Percentiles rank a stretch among this genome's conserved stretches.
phyloP scores from a whole-genome alignment of 1,139 yeast species.

The Lodderomyces margitis region DNA sequence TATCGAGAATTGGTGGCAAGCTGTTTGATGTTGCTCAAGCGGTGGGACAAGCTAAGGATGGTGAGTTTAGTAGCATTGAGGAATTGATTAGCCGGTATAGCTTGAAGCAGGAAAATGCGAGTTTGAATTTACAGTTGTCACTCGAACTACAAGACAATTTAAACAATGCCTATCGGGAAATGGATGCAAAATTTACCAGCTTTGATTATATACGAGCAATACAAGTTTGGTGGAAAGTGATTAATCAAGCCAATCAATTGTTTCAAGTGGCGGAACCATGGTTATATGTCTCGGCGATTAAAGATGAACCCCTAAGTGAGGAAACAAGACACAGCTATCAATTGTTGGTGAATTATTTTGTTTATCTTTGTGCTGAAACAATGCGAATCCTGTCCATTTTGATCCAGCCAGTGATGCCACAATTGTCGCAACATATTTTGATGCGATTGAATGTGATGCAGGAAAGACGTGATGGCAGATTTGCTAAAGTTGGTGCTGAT shows the following conservation, averaged over 20 bases:
- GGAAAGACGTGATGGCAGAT: slow-evolving; percentile 36
- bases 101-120: slow-evolving; percentile 17
- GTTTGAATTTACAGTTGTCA: slow-evolving; percentile 13
- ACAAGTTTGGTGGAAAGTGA: slow-evolving; percentile 57
- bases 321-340: slow-evolving; percentile 16
- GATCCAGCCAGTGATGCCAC: slow-evolving; percentile 72
- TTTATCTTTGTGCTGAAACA: slow-evolving; percentile 68
- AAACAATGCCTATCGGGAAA: slow-evolving; percentile 21
- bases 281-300: slow-evolving; percentile 29
- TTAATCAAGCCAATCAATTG: slow-evolving; percentile 62
- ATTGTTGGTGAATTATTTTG: slow-evolving; percentile 48
- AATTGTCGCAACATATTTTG: slow-evolving; percentile 53
- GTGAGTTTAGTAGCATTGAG: slow-evolving; percentile 27
- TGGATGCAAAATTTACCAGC: slow-evolving; percentile 41
- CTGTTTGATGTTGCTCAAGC: slow-evolving; percentile 62
- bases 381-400: slow-evolving; percentile 66
- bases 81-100: slow-evolving; percentile 16
- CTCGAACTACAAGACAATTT: slow-evolving; percentile 21
- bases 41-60: slow-evolving; percentile 20
- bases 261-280: slow-evolving; percentile 65
- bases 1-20: slow-evolving; percentile 69
- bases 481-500: slow-evolving; percentile 48
- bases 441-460: slow-evolving; percentile 57
- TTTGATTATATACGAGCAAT: slow-evolving; percentile 64
- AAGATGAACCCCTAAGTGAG: slow-evolving; percentile 18